Percentiles rank a stretch among this genome's conserved stretches.
phyloP scores from a whole-genome alignment of 345 rosid species.

The Linum trigynum region DNA sequence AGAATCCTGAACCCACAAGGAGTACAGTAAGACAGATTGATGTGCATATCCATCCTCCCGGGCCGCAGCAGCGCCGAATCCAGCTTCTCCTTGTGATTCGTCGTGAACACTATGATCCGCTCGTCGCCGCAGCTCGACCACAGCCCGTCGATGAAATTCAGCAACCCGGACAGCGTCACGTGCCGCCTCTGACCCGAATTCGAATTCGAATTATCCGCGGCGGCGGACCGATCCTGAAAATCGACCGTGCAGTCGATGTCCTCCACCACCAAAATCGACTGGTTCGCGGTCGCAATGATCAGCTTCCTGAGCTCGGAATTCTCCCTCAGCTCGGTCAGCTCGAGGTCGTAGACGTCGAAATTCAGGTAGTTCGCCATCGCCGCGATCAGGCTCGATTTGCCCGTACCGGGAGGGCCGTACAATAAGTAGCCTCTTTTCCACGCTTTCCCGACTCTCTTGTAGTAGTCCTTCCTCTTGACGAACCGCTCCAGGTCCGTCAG shows the following conservation, averaged over 20 bases:
- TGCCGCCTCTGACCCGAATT: too few relatives aligned
- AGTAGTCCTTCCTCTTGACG: not conserved
- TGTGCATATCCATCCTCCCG: not conserved
- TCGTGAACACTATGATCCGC: not conserved
- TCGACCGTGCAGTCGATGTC: not conserved
- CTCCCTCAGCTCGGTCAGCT: not conserved
- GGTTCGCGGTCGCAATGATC: not conserved
- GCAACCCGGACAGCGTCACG: not conserved
- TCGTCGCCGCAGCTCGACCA: not conserved
- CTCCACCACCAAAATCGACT: not conserved
- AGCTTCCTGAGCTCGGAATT: not conserved
- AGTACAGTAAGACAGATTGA: not conserved
- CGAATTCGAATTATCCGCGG: too few relatives aligned
- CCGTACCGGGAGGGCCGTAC: not conserved
- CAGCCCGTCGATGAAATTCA: not conserved
- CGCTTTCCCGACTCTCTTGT: not conserved
- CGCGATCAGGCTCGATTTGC: constrained; percentile 1
- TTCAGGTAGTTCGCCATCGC: not conserved
- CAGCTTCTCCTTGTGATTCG: not conserved
- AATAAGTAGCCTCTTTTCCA: constrained; percentile 1
- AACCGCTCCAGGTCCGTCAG: not conserved
- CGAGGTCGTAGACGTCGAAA: constrained; percentile 2
- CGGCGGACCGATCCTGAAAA: not conserved
- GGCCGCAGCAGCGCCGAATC: not conserved
- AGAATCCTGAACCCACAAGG: not conserved